phyloP scores from a whole-genome alignment of 768 basidiomycete species.

The Lyophyllum semitale region DNA sequence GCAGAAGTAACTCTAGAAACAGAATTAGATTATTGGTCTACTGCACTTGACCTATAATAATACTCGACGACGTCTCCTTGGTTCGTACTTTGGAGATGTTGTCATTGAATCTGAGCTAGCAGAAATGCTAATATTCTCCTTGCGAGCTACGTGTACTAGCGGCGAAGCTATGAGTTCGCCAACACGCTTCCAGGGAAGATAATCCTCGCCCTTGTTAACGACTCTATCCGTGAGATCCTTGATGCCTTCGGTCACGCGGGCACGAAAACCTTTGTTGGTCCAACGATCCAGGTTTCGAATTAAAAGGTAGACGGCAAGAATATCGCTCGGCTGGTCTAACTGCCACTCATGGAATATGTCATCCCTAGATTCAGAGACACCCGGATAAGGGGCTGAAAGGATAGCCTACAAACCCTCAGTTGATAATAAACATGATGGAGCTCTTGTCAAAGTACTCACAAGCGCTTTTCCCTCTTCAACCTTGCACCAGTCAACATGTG shows the following conservation, averaged over 20 bases:
- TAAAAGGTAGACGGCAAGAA: constrained; percentile 50
- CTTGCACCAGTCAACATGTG: constrained; percentile 57
- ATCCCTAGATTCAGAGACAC: constrained; percentile 5
- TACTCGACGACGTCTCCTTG: constrained; percentile 3
- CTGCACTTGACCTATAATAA: neutral
- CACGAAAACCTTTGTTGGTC: constrained; percentile 46
- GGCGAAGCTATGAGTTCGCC: constrained; percentile 29
- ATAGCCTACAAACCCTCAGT: constrained; percentile 35
- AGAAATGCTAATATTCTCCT: constrained; percentile 35
- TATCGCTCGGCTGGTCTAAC: constrained; percentile 43
- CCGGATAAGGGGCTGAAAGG: constrained; percentile 49
- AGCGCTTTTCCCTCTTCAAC: constrained; percentile 30
- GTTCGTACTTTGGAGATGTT: constrained; percentile 16
- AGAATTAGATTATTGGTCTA: neutral
- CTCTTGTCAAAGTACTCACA: constrained; percentile 30
- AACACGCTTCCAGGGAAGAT: constrained; percentile 51
- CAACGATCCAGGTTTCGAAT: constrained; percentile 55
- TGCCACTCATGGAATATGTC: constrained; percentile 51
- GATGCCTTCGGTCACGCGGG: constrained; percentile 41
- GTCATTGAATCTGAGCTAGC: constrained; percentile 13
- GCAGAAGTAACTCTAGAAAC: constrained; percentile 40
- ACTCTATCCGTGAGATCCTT: constrained; percentile 35
- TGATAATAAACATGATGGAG: neutral
- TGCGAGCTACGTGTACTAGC: constrained; percentile 17
- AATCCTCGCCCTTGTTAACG: constrained; percentile 29